These are phyloP conservation scores for Boletus sensibilis DNA, from an alignment of 768 basidiomycete species.

Conservation along the genomic window DNA sequence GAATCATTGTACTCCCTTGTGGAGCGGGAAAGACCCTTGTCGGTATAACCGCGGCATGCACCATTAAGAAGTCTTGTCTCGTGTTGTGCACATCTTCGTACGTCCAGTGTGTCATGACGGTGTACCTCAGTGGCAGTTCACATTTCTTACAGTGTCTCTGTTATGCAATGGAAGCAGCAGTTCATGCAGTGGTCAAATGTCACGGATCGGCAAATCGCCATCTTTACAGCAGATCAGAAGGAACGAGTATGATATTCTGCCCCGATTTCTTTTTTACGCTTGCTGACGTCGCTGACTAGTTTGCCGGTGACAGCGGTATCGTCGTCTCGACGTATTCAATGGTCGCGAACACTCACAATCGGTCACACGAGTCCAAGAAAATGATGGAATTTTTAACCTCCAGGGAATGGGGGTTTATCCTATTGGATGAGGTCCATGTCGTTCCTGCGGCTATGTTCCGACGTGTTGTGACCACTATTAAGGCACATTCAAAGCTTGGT, in stretches of 20 bases:
- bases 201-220: constrained; percentile 92
- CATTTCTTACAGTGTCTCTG: constrained; percentile 61
- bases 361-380: constrained; percentile 98
- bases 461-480: constrained; percentile 95
- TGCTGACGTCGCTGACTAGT: constrained; percentile 47
- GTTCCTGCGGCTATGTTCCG: constrained; percentile 99
- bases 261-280: neutral
- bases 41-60: constrained; percentile 99
- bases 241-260: constrained; percentile 65
- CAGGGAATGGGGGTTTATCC: constrained; percentile 98
- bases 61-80: constrained; percentile 97
- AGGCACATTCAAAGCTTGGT: constrained; percentile 97
- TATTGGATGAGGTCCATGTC: constrained; percentile 98
- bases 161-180: constrained; percentile 99
- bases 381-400: constrained; percentile 99
- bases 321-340: constrained; percentile 99
- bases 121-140: constrained; percentile 1
- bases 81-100: constrained; percentile 98
- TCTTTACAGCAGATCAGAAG: constrained; percentile 97
- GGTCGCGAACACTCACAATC: constrained; percentile 98
- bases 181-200: constrained; percentile 99
- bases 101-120: constrained; percentile 34
- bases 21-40: constrained; percentile 99
- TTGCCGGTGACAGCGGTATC: constrained; percentile 95
- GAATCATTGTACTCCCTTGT: constrained; percentile 97